phyloP scores from a whole-genome alignment of 2,329 filamentous ascomycete genomes.

The Botryotinia globosa region DNA sequence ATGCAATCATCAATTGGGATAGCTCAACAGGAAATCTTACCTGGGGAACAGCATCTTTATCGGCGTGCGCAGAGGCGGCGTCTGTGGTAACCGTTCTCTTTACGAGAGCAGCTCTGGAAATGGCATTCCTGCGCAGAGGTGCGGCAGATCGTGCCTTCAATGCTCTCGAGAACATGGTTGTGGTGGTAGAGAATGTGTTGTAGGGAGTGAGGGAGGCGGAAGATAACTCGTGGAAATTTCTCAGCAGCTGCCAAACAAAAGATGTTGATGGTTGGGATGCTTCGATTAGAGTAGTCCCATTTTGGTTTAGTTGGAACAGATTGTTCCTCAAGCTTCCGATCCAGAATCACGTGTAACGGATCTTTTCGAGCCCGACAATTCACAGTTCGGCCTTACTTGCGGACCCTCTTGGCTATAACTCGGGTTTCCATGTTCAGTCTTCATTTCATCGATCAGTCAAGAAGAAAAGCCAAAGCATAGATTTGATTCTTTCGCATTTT shows the following conservation, averaged over 20 bases:
- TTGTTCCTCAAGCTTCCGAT: conserved; percentile 20
- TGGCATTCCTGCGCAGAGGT: conserved; percentile 48
- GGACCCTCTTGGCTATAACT: neutral
- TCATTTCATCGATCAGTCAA: neutral
- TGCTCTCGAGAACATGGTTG: conserved; percentile 69
- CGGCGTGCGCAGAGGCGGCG: conserved; percentile 86
- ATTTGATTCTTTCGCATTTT: conserved; percentile 3
- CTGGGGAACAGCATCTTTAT: conserved; percentile 68
- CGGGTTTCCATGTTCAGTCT: neutral
- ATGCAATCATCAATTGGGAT: conserved; percentile 15
- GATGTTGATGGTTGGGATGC: conserved; percentile 22
- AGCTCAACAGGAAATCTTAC: conserved; percentile 45
- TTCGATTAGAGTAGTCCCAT: conserved; percentile 19
- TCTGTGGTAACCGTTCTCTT: conserved; percentile 85
- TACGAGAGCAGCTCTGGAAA: conserved; percentile 39
- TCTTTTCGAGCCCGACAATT: neutral
- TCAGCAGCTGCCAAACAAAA: conserved; percentile 20
- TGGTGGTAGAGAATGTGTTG: conserved; percentile 21
- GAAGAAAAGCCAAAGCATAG: neutral
- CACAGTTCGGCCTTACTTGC: neutral
- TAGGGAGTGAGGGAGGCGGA: conserved; percentile 20
- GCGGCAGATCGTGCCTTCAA: conserved; percentile 57
- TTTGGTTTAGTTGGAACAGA: conserved; percentile 2
- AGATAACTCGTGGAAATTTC: conserved; percentile 19
- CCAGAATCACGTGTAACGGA: neutral